Evolutionary conservation across 768 basidiomycete genomes (phyloP).

Genomic region (Russula sp.): DNA sequence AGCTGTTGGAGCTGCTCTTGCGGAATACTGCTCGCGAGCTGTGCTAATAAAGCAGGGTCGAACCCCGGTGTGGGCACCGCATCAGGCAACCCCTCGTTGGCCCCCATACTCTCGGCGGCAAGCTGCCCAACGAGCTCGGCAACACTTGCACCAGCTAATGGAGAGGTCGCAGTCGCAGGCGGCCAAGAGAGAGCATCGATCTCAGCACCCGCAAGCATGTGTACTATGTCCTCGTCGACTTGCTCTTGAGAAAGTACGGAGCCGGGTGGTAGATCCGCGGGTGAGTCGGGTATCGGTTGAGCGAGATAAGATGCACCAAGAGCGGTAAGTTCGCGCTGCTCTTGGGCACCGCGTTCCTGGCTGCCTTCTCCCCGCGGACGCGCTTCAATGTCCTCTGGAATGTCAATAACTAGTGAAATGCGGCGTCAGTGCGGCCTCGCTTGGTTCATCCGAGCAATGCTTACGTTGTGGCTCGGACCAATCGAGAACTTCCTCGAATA

Average conservation of each 20-base stretch:
- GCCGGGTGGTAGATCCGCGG: slow-evolving; percentile 57
- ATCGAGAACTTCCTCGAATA: slow-evolving; percentile 83
- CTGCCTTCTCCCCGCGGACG: slow-evolving; percentile 59
- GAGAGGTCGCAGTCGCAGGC: slow-evolving; percentile 25
- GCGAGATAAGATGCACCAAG: slow-evolving; percentile 71
- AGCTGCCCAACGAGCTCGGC: slow-evolving; percentile 67
- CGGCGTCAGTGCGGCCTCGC: slow-evolving; percentile 23
- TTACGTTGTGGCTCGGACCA: slow-evolving; percentile 81
- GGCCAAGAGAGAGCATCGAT: slow-evolving; percentile 61
- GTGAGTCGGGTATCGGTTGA: slow-evolving; percentile 70
- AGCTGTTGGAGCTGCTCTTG: slow-evolving; percentile 25
- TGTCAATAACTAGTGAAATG: slow-evolving; percentile 49
- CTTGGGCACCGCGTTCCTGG: slow-evolving; percentile 63
- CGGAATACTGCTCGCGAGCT: slow-evolving; percentile 21
- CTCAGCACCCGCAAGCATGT: slow-evolving; percentile 67
- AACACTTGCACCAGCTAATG: slow-evolving; percentile 43
- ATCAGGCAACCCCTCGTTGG: slow-evolving; percentile 30
- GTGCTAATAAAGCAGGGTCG: slow-evolving; percentile 12
- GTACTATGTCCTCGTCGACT: slow-evolving; percentile 51
- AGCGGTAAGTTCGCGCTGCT: slow-evolving; percentile 71
- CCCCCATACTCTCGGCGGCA: slow-evolving; percentile 33
- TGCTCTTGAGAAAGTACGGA: slow-evolving; percentile 55
- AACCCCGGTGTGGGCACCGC: slow-evolving; percentile 36
- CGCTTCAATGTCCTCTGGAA: slow-evolving; percentile 51
- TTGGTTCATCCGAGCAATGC: slow-evolving; percentile 28